Evolutionary conservation across 768 basidiomycete species (phyloP).

Genomic region (Boletus rufocinnamomeus): DNA sequence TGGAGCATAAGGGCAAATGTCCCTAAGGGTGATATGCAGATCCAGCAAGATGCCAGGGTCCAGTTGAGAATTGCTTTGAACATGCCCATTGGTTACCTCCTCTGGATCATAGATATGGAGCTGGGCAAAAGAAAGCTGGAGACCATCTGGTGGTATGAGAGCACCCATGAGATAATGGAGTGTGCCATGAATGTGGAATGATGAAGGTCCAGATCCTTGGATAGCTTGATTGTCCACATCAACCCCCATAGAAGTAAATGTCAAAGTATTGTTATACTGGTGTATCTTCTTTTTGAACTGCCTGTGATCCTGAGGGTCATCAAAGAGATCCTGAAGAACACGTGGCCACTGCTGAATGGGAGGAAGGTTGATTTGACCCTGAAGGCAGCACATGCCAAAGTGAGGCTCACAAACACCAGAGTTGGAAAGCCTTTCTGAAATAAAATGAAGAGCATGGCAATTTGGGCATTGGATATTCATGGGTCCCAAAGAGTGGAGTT

Average conservation of each 20-base stretch:
- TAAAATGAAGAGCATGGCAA: slow-evolving; percentile 24
- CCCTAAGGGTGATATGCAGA: no score
- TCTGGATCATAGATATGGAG: no score
- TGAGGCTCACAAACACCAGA: not conserved
- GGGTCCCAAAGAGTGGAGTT: not conserved
- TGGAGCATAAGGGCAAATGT: no score
- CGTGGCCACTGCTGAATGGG: slow-evolving; percentile 22
- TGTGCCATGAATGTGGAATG: no score
- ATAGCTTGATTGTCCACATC: not conserved
- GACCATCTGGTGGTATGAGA: no score
- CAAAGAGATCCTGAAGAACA: slow-evolving; percentile 1
- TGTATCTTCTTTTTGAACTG: no score
- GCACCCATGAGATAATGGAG: no score
- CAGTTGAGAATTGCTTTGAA: no score
- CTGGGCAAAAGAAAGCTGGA: no score
- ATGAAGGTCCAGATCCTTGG: not conserved
- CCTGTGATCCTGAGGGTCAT: not conserved
- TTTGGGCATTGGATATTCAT: slow-evolving; percentile 17
- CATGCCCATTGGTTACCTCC: no score
- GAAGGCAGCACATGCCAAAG: slow-evolving; percentile 35
- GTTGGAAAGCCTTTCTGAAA: slow-evolving; percentile 7
- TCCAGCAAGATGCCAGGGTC: no score
- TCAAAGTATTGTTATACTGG: not conserved
- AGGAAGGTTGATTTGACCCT: slow-evolving; percentile 29
- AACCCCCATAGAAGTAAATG: slow-evolving; percentile 9